Evolutionary conservation across 345 rosid genomes (phyloP), one percentile per base, ranked within the genome.

Genomic region (Euclidium syriacum): DNA sequence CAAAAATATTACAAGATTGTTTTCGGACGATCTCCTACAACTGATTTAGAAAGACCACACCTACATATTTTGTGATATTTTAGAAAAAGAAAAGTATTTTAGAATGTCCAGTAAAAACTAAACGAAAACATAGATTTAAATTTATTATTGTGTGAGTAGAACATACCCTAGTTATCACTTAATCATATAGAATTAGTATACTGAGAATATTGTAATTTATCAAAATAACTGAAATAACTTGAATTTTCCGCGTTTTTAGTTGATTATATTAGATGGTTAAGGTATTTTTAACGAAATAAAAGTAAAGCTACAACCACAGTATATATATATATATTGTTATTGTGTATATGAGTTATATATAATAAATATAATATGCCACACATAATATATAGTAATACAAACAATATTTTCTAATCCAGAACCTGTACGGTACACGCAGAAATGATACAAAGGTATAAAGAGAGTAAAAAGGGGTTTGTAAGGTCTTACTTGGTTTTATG

Each of bases 361-460:
- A 8, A 9, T 9, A 22, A 59, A 33, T 23, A 32, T 1, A 32
- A 20, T n/a, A n/a, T n/a, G n/a, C n/a, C n/a, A n/a, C 41, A 30
- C 10, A 44, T n/a, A n/a, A n/a, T n/a, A n/a, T n/a, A n/a, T n/a
- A n/a, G n/a, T n/a, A n/a, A n/a, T n/a, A 55, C 23, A 33, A 3
- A 6, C n/a, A 27, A 24, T n/a, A 57, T 5, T 16, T 29, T n/a
- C n/a, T 7, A 30, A 14, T 22, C 12, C 9, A 43, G 26, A n/a
- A 44, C 57, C 54, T 70, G 68, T 61, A 70, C 57, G 44, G 57
- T 70, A 53, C 68, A 54, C 43, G 23, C 58, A 63, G 15, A 56
- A 54, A 64, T 48, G 53, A 71, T 55, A 48, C 23, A 62, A 46
- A 26, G 3, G 17, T 15, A 63, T 14, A 29, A 2, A 69, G 16